These are phyloP conservation scores for Gastrodia elata DNA, from an alignment of 106 monocot species.

Conservation along the genomic window DNA sequence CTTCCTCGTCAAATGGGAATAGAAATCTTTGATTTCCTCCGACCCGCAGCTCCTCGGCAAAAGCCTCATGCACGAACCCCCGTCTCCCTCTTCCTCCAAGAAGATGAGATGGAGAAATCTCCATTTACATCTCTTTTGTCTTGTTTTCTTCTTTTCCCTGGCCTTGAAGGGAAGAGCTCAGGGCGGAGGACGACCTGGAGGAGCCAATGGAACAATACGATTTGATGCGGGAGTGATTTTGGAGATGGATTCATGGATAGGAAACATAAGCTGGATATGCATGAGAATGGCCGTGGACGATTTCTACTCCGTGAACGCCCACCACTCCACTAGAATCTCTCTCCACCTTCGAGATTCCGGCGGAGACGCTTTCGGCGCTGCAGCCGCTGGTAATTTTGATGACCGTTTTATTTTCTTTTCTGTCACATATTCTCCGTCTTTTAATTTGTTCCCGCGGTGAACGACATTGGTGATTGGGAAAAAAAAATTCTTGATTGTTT, in stretches of 20 bases:
- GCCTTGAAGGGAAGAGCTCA: not conserved
- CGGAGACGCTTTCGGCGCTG: conserved; percentile 11
- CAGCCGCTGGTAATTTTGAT: conserved; percentile 9
- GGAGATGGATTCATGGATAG: conserved; percentile 21
- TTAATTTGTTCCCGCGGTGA: not conserved
- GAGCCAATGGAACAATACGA: not conserved
- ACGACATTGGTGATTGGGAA: not conserved
- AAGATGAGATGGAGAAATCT: not conserved
- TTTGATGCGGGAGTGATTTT: conserved; percentile 33
- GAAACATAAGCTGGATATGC: conserved; percentile 32
- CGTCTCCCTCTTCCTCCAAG: not conserved
- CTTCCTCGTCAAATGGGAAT: not conserved
- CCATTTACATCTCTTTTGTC: not conserved
- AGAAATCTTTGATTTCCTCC: not conserved
- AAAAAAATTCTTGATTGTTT: no score
- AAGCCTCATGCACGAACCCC: not conserved
- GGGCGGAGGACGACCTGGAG: not conserved
- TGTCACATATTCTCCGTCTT: not conserved
- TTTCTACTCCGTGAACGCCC: conserved; percentile 28
- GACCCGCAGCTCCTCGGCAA: no score
- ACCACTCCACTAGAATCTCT: conserved; percentile 26
- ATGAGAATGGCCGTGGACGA: conserved; percentile 40
- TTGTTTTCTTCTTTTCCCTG: not conserved
- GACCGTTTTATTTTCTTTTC: not conserved
- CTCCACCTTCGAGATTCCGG: conserved; percentile 22